Base-by-base conservation (phyloP, 192 early-diverging fungal species). In the Coemansia sp. region DNA sequence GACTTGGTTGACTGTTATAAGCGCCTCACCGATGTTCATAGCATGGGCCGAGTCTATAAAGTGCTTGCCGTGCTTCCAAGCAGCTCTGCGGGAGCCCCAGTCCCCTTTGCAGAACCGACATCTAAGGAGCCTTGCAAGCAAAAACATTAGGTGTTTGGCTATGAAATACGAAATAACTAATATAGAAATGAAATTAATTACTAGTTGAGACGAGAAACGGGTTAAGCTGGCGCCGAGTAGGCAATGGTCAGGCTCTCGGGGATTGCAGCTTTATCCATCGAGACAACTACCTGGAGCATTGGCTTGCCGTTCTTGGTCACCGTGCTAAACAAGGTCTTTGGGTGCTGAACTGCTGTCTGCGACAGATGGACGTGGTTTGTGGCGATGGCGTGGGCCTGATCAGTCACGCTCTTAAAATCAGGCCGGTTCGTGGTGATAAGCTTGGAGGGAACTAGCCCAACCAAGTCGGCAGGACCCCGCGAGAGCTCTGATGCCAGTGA, bases 41-140 rank as follows among this genome's bases (percentile, higher is more conserved):
- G 83, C 54, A 98, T 98, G 96, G 96, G 96, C 7, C 86, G 87
- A 37, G 87, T 93, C 38, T 98, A 98, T 75, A 94, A 95, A 81
- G 86, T 85, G 1, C 76, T 94, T 61, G 88, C 90, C 8, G 84
- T 92, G 64, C 66, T 79, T 40, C 85, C 88, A 3, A 59, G 61
- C 14, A 35, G 47, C 32, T 57, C 67, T 1, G 0, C 39, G 2
- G 6, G 38, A 15, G 31, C 51, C 6, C 80, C 74, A 6, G 57
- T 74, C 15, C 74, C 80, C 12, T 82, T 82, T 71, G 46, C 70
- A 4, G 42, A 29, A n/a, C 67, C 67, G 24, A 42, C 54, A 35
- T 24, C 29, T 15, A 24, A 32, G 51, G 29, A 32, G 10, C 17
- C 59, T 1, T 12, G 22, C 4, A 38, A 35, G 19, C 8, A 14